A percentile compares a stretch with the other conserved stretches of the same genome.
phyloP scores from a whole-genome alignment of 805 yeast genomes.

The Zygoascus flipseniorum region DNA sequence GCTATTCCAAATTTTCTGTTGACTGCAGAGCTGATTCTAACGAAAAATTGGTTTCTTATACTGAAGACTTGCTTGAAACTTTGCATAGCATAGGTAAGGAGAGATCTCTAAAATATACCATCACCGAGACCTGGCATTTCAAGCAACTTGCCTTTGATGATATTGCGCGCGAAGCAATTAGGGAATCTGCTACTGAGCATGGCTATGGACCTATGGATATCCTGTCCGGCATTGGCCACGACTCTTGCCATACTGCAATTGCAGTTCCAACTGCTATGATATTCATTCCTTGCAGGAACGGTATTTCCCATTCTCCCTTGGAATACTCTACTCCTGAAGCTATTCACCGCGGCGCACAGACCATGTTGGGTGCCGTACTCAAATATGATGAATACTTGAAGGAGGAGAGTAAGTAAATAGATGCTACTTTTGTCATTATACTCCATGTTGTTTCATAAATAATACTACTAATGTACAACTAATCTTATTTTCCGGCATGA shows the following conservation, averaged over 20 bases:
- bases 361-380: constrained; percentile 44
- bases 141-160: constrained; percentile 51
- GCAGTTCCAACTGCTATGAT: constrained; percentile 66
- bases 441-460: not conserved
- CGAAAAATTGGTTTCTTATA: constrained; percentile 31
- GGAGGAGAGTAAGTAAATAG: not conserved
- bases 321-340: constrained; percentile 61
- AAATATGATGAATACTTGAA: constrained; percentile 27
- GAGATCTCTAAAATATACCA: constrained; percentile 22
- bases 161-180: constrained; percentile 44
- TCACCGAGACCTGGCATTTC: constrained; percentile 40
- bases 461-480: not conserved
- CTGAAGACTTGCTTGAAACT: constrained; percentile 31
- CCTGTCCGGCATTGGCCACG: constrained; percentile 66
- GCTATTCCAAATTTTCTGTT: constrained; percentile 47
- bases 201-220: constrained; percentile 9
- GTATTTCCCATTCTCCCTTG: constrained; percentile 57
- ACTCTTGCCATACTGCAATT: constrained; percentile 50
- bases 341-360: constrained; percentile 51
- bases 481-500: not conserved
- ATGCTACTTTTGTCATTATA: not conserved
- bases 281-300: constrained; percentile 60
- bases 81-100: constrained; percentile 28
- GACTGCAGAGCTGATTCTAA: constrained; percentile 53
- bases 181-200: constrained; percentile 37